A percentile compares a stretch with the other conserved stretches of the same genome.
Conservation (phyloP, 2,329 filamentous ascomycete species). For the Cladophialophora carrionii region DNA sequence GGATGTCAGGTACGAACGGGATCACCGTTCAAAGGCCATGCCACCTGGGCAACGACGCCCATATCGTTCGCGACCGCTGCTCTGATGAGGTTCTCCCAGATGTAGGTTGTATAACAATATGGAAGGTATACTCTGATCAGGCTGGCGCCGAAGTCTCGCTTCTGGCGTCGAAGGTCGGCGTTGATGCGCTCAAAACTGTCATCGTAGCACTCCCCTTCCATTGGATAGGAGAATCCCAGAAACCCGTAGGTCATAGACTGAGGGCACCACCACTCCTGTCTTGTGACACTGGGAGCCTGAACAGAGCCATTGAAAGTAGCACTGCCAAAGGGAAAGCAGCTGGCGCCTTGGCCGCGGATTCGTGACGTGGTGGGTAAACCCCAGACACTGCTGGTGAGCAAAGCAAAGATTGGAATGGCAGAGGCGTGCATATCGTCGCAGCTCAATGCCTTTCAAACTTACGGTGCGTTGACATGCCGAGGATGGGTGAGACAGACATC, state of each 20-base stretch:
- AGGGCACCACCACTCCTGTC: slow-evolving; percentile 22
- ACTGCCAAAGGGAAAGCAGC: slow-evolving; percentile 21
- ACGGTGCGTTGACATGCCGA: background rate
- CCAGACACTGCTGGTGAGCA: slow-evolving; percentile 13
- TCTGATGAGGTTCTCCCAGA: slow-evolving; percentile 21
- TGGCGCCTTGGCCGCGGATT: slow-evolving; percentile 14
- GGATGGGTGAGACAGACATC: background rate
- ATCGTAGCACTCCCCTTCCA: slow-evolving; percentile 24
- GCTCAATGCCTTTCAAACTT: background rate
- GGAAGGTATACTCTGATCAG: slow-evolving; percentile 19
- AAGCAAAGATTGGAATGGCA: slow-evolving; percentile 2
- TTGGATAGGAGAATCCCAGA: slow-evolving; percentile 20
- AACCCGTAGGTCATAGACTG: slow-evolving; percentile 24
- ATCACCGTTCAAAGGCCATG: slow-evolving; percentile 22
- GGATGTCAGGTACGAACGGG: slow-evolving; percentile 1
- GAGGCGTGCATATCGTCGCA: background rate
- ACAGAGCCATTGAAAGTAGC: slow-evolving; percentile 19
- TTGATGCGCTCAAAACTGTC: slow-evolving; percentile 23
- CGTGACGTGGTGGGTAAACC: background rate
- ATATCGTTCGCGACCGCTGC: slow-evolving; percentile 21
- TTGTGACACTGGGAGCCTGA: slow-evolving; percentile 13
- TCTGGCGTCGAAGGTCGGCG: slow-evolving; percentile 19
- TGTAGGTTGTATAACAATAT: slow-evolving; percentile 24
- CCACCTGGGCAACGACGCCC: slow-evolving; percentile 19
- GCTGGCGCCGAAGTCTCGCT: slow-evolving; percentile 20